phyloP scores from a whole-genome alignment of 2,329 filamentous ascomycete genomes.

The Mollisiaceae sp. region DNA sequence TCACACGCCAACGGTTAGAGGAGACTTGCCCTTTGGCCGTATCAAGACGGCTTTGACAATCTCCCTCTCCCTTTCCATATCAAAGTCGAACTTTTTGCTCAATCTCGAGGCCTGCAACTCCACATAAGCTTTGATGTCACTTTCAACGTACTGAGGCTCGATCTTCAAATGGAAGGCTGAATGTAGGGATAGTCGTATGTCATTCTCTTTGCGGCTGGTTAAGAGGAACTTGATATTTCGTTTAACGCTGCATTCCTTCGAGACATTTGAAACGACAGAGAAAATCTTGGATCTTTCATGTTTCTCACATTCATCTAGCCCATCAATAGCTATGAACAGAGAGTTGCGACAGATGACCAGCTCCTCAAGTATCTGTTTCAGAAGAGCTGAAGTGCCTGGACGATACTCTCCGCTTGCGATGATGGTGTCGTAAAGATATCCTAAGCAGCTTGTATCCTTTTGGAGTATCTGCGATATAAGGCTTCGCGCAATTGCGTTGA shows the following conservation, averaged over 20 bases:
- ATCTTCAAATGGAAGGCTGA: not conserved
- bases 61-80: not conserved
- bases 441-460: not conserved
- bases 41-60: not conserved
- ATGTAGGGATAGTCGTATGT: not conserved
- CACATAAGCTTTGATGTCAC: not conserved
- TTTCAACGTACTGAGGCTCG: not conserved
- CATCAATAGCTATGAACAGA: not conserved
- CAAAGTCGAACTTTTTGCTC: not conserved
- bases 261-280: not conserved
- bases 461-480: not conserved
- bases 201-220: not conserved
- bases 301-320: not conserved
- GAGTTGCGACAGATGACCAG: not conserved
- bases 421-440: not conserved
- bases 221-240: not conserved
- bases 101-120: not conserved
- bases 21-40: not conserved
- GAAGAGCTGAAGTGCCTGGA: not conserved
- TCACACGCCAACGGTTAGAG: too few species aligned
- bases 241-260: not conserved
- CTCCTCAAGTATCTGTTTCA: not conserved
- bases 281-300: not conserved
- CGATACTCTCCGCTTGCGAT: not conserved
- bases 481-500: not conserved